Conservation (phyloP, 306 rosid genomes). For the Fagus crenata region DNA sequence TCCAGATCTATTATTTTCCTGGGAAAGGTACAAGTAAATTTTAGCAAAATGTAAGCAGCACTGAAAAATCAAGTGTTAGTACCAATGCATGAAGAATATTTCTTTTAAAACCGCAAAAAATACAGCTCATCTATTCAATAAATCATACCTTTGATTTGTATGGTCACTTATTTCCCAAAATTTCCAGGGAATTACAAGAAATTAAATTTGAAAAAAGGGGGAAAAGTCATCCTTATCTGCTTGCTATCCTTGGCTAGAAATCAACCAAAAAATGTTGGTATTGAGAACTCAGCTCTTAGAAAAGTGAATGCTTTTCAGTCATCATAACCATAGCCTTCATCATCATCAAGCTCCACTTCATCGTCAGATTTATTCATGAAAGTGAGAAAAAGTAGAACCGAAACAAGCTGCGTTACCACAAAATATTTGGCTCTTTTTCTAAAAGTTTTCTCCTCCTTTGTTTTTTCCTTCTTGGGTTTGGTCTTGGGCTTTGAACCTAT, state of each 20-base stretch:
- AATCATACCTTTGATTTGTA: constrained; percentile 13
- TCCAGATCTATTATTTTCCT: neutral
- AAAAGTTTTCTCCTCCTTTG: constrained; percentile 78
- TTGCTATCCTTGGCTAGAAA: constrained; percentile 21
- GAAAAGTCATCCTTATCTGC: constrained; percentile 1
- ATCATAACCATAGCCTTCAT: constrained; percentile 47
- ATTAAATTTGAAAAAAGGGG: constrained; percentile 3
- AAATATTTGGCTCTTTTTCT: constrained; percentile 73
- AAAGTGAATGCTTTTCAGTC: constrained; percentile 36
- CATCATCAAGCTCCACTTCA: constrained; percentile 71
- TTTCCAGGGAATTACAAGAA: constrained; percentile 25
- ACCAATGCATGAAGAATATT: neutral
- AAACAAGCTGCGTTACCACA: constrained; percentile 66
- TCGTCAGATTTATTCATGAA: constrained; percentile 55
- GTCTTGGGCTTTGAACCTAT: constrained; percentile 74
- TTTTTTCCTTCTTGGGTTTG: constrained; percentile 75
- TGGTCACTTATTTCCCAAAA: constrained; percentile 25
- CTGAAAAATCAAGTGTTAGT: neutral
- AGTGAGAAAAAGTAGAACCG: constrained; percentile 74
- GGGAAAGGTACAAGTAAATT: neutral
- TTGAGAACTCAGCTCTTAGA: neutral
- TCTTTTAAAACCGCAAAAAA: constrained; percentile 3
- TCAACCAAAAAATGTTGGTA: constrained; percentile 13
- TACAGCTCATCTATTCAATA: constrained; percentile 11
- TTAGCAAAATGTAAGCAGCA: neutral